phyloP scores from a whole-genome alignment of 73 alveolate genomes.

The Tetrahymena thermophila region DNA sequence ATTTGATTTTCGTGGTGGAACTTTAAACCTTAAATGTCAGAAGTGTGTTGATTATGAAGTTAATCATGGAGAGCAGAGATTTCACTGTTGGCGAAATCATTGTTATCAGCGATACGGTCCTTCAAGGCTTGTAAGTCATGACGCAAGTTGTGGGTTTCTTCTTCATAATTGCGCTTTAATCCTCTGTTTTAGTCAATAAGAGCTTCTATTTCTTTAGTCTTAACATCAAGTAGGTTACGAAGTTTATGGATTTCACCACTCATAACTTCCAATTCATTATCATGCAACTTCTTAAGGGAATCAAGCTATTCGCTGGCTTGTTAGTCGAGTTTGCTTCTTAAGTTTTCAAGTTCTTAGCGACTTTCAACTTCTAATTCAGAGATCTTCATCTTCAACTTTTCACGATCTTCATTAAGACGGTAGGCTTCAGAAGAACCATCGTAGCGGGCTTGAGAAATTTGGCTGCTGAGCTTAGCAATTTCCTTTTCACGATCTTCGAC shows the following conservation, averaged over 20 bases:
- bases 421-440: not conserved
- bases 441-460: not conserved
- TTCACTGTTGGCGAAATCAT: not conserved
- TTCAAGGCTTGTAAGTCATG: not conserved
- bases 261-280: not conserved
- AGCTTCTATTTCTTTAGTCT: not conserved
- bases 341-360: not conserved
- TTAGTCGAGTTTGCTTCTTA: not conserved
- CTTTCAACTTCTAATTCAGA: not conserved
- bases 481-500: not conserved
- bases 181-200: conserved; percentile 1
- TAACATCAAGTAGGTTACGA: not conserved
- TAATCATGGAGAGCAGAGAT: not conserved
- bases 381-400: not conserved
- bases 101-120: not conserved
- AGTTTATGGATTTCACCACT: not conserved
- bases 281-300: not conserved
- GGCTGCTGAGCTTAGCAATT: not conserved
- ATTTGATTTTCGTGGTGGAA: not conserved
- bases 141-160: not conserved
- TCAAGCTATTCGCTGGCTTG: not conserved
- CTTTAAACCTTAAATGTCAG: not conserved
- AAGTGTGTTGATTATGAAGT: not conserved
- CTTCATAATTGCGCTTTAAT: not conserved
- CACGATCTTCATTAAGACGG: not conserved